phyloP scores from a whole-genome alignment of 2,329 filamentous ascomycete species.

The Colletotrichum caudatum region DNA sequence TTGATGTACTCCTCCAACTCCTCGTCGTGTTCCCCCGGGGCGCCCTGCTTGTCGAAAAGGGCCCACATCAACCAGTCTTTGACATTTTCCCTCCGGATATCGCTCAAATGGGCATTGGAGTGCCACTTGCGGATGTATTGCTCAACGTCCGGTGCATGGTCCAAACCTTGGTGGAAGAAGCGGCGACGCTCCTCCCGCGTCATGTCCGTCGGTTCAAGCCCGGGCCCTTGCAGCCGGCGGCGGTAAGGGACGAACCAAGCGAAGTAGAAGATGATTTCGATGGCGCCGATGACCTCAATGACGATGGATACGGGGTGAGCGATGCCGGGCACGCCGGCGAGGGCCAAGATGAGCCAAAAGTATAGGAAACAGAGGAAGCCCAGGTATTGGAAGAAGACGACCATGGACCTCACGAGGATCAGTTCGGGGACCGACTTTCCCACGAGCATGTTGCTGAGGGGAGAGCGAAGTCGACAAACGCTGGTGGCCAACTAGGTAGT shows the following conservation, averaged over 20 bases:
- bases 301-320: conserved; percentile 45
- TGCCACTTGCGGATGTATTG: conserved; percentile 75
- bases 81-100: conserved; percentile 75
- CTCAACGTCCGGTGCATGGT: conserved; percentile 66
- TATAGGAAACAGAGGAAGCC: conserved; percentile 42
- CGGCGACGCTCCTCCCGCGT: conserved; percentile 61
- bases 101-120: conserved; percentile 65
- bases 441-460: conserved; percentile 30
- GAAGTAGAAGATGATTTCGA: conserved; percentile 58
- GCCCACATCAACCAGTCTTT: conserved; percentile 77
- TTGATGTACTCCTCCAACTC: conserved; percentile 63
- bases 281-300: conserved; percentile 44
- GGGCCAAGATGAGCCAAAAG: conserved; percentile 42
- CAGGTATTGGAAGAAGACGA: conserved; percentile 38
- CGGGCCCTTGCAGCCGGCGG: conserved; percentile 52
- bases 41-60: conserved; percentile 66
- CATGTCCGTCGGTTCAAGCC: conserved; percentile 56
- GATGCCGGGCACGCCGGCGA: conserved; percentile 44
- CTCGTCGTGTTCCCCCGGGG: conserved; percentile 52
- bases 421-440: conserved; percentile 36
- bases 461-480: not conserved
- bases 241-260: conserved; percentile 58
- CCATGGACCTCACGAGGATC: conserved; percentile 34
- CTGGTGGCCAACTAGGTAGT: not conserved
- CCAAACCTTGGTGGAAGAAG: conserved; percentile 68